Evolutionary conservation across 306 rosid species (phyloP).

Genomic region (Ochetophila trinervis): DNA sequence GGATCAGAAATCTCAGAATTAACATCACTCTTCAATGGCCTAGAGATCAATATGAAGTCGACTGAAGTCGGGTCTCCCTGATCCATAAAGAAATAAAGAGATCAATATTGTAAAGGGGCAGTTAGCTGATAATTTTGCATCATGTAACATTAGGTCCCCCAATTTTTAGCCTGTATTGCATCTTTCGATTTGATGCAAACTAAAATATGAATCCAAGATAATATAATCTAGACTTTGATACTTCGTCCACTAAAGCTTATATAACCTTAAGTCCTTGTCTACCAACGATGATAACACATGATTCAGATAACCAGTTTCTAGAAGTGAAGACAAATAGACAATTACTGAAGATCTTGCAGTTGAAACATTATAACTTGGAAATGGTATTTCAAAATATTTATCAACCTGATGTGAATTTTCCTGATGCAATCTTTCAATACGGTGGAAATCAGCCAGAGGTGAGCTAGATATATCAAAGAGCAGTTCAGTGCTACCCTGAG

Average conservation of each 20-base stretch:
- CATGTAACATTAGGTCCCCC: background rate
- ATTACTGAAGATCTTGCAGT: background rate
- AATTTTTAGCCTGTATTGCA: background rate
- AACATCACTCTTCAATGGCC: slow-evolving; percentile 38
- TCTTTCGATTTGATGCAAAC: background rate
- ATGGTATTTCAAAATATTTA: slow-evolving; percentile 14
- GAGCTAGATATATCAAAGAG: slow-evolving; percentile 53
- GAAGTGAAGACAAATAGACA: background rate
- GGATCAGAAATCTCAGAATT: slow-evolving; percentile 45
- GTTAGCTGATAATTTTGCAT: too few relatives aligned
- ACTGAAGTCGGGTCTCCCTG: slow-evolving; percentile 59
- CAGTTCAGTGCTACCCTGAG: slow-evolving; percentile 44
- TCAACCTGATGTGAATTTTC: slow-evolving; percentile 58
- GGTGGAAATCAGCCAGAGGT: slow-evolving; percentile 77
- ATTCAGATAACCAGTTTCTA: slow-evolving; percentile 5
- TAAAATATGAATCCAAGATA: too few relatives aligned
- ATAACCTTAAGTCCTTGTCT: background rate
- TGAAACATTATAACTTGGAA: background rate
- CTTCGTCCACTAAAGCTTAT: background rate
- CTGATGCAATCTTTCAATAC: slow-evolving; percentile 68
- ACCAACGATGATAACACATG: background rate
- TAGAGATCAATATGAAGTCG: slow-evolving; percentile 81
- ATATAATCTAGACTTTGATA: background rate
- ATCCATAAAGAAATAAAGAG: slow-evolving; percentile 34
- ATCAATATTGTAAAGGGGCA: slow-evolving; percentile 5